A percentile compares a stretch with the other conserved stretches of the same genome.
phyloP scores from a whole-genome alignment of 2,329 filamentous ascomycete species.

The Cyphellophora europaea region DNA sequence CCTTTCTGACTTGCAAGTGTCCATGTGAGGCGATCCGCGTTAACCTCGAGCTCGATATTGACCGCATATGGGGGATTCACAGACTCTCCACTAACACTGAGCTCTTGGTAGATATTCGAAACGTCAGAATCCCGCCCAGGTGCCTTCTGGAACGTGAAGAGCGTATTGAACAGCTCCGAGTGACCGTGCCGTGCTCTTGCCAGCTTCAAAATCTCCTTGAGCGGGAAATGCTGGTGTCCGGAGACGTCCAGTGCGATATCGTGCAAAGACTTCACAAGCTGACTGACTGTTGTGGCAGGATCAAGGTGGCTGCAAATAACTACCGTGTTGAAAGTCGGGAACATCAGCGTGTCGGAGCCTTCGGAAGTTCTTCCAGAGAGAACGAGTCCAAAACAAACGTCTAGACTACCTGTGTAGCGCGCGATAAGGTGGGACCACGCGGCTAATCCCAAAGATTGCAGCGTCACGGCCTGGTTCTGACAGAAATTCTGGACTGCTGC shows the following conservation, averaged over 20 bases:
- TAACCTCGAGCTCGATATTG: slow-evolving; percentile 68
- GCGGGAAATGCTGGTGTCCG: slow-evolving; percentile 67
- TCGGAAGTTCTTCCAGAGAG: slow-evolving; percentile 76
- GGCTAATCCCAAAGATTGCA: slow-evolving; percentile 67
- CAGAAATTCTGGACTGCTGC: slow-evolving; percentile 50
- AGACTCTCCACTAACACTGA: slow-evolving; percentile 38
- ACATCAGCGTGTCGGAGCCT: slow-evolving; percentile 57
- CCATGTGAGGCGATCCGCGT: slow-evolving; percentile 52
- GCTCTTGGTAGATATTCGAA: slow-evolving; percentile 48
- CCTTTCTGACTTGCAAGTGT: slow-evolving; percentile 59
- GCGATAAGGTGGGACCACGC: slow-evolving; percentile 68
- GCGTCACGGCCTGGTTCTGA: slow-evolving; percentile 55
- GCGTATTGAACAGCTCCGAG: slow-evolving; percentile 46
- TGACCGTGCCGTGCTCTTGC: slow-evolving; percentile 28
- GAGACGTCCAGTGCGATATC: slow-evolving; percentile 55
- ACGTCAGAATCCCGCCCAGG: slow-evolving; percentile 24
- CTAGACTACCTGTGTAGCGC: slow-evolving; percentile 52
- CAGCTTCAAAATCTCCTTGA: slow-evolving; percentile 57
- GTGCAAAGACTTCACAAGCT: slow-evolving; percentile 66
- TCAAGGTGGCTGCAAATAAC: slow-evolving; percentile 64
- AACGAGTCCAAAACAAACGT: slow-evolving; percentile 74
- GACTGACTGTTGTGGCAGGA: slow-evolving; percentile 43
- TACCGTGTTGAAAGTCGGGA: slow-evolving; percentile 90
- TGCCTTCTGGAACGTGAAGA: slow-evolving; percentile 58
- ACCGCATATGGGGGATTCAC: slow-evolving; percentile 72